phyloP scores from a whole-genome alignment of 2,329 filamentous ascomycete species.

The Penicillium hordei region DNA sequence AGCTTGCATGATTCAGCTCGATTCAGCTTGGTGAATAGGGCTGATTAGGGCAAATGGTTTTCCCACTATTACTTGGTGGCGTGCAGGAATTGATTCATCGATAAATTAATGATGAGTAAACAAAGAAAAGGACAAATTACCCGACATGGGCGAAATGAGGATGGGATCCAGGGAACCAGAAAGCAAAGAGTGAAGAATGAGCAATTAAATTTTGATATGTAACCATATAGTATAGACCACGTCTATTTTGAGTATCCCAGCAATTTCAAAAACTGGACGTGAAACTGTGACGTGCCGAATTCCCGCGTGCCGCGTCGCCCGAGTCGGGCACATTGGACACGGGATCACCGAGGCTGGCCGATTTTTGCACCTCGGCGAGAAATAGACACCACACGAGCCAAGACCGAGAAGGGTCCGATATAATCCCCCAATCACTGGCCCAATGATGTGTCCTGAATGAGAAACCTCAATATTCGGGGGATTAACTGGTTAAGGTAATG shows the following conservation, averaged over 20 bases:
- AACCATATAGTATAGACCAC: neutral
- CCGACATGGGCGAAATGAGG: neutral
- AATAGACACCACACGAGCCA: neutral
- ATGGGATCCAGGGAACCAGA: neutral
- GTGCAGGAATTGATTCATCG: neutral
- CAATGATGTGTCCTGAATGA: neutral
- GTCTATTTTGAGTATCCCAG: no score
- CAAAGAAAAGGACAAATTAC: conserved; percentile 3
- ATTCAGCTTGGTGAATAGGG: neutral
- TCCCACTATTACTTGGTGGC: neutral
- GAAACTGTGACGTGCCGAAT: conserved; percentile 13
- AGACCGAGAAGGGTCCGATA: neutral
- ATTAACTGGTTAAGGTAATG: neutral
- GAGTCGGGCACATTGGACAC: conserved; percentile 6
- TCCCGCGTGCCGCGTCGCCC: conserved; percentile 15
- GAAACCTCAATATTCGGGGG: neutral
- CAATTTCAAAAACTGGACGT: neutral
- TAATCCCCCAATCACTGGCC: neutral
- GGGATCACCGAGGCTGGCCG: conserved; percentile 11
- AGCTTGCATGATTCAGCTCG: neutral
- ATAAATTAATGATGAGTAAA: neutral
- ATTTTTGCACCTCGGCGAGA: neutral
- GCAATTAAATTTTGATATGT: neutral
- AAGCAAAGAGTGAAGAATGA: neutral
- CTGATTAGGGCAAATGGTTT: neutral